Base-by-base conservation (phyloP, 441 rosid species). In the Pelargonium citronellum region DNA sequence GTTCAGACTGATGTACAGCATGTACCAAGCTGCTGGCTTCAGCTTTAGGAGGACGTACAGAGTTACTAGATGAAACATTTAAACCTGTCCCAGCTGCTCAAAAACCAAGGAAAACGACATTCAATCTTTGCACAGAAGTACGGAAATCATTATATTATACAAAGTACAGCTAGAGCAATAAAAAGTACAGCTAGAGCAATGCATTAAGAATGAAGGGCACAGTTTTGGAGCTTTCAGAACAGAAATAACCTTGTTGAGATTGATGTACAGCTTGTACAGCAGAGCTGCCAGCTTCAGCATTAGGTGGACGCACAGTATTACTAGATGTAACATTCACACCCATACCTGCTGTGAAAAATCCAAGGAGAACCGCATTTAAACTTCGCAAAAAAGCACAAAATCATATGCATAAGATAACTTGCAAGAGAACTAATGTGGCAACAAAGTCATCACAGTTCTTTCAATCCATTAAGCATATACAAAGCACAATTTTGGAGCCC, bases 291-390 rank as follows among this genome's bases (percentile, higher is more conserved):
- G 47, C 47, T 43, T 53, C 30, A 58, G 34, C 27, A 19, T 58
- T 58, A 58, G 64, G 64, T 43, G 47, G 47, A 20, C 64, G 34
- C 34, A 58, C n/a, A 58, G 64, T 2, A 58, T 10, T 58, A 22
- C 64, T 22, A 20, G 34, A 30, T 11, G 37, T 30, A 30, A 5
- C 37, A 30, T 30, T 30, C 37, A 30, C 37, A 30, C 37, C 37
- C 37, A 30, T 30, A 3, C 37, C 37, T 3, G 37, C 37, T 30
- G 37, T 30, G 5, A 30, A 30, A 30, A 30, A 30, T 30, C 37
- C 37, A 30, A 30, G 37, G 37, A 30, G 37, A 30, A 30, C 37
- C 37, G 37, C 37, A 30, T 30, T 30, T 5, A 30, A 30, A 30
- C 37, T 30, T 30, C 6, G 37, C 37, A 30, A 30, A 30, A 30